These are phyloP conservation scores for Hyaloscypha finlandica DNA, from an alignment of 495 filamentous ascomycete genomes.

Conservation along the genomic window DNA sequence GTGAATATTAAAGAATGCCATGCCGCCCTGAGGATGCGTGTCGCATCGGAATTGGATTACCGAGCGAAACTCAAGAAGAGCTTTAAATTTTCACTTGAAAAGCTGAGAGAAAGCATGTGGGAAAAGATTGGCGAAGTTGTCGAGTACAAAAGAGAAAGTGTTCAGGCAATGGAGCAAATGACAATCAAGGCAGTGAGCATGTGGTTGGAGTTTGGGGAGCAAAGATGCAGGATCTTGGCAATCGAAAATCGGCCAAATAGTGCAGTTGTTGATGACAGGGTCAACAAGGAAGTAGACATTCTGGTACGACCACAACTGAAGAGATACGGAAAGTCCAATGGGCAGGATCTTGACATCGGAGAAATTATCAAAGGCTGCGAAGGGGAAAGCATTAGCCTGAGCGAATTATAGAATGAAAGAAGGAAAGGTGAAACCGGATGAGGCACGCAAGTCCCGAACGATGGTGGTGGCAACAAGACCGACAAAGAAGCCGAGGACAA, in stretches of 20 bases:
- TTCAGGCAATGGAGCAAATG: background rate
- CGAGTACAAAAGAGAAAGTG: background rate
- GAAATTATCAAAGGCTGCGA: background rate
- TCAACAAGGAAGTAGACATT: background rate
- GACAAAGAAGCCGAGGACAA: too few relatives aligned
- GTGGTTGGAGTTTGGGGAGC: slow-evolving; percentile 7
- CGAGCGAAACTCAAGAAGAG: slow-evolving; percentile 2
- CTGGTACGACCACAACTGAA: background rate
- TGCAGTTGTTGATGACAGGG: background rate
- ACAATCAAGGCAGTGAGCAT: background rate
- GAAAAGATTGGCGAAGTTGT: background rate
- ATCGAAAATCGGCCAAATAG: background rate
- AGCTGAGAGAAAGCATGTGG: background rate
- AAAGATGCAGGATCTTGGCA: background rate
- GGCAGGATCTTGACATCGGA: background rate
- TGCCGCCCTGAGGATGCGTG: background rate
- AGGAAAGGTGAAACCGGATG: too few relatives aligned
- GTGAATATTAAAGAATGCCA: slow-evolving; percentile 6
- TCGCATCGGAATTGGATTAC: slow-evolving; percentile 3
- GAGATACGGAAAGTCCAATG: slow-evolving; percentile 2
- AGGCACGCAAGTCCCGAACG: too few relatives aligned
- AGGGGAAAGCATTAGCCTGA: background rate
- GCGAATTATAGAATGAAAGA: too few relatives aligned
- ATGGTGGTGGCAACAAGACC: too few relatives aligned
- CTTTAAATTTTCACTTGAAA: background rate